Evolutionary conservation across 2,329 filamentous ascomycete genomes (phyloP).

Genomic region (Pseudogymnoascus sp.): DNA sequence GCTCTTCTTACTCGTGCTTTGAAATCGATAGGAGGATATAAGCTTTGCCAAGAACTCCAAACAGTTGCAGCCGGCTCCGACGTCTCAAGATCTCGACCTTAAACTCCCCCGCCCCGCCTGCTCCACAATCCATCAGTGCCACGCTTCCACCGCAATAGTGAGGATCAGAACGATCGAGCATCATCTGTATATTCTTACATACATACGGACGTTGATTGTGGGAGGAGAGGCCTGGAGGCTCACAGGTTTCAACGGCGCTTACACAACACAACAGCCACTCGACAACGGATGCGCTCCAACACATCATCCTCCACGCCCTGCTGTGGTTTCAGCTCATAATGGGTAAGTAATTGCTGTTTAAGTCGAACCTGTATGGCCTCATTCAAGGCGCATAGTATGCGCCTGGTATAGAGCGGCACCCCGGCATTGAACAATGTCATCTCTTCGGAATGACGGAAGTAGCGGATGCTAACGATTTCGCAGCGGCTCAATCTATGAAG

Average conservation of each 20-base stretch:
- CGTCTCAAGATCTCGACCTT: background rate
- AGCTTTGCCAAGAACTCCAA: background rate
- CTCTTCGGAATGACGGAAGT: background rate
- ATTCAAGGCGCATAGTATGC: background rate
- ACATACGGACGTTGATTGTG: background rate
- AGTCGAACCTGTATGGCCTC: background rate
- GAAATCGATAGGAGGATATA: background rate
- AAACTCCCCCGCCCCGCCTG: constrained; percentile 3
- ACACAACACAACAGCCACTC: background rate
- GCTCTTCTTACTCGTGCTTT: background rate
- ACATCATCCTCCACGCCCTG: background rate
- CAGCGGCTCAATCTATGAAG: constrained; percentile 7
- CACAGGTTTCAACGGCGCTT: background rate
- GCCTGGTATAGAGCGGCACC: background rate
- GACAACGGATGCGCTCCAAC: background rate
- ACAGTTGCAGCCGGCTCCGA: background rate
- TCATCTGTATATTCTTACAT: background rate
- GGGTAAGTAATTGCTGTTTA: background rate
- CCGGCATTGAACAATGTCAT: background rate
- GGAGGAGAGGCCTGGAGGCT: background rate
- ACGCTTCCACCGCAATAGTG: background rate
- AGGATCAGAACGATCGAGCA: background rate
- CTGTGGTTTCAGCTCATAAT: constrained; percentile 2
- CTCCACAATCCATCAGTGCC: background rate
- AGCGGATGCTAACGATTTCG: background rate